These are phyloP conservation scores for Aspergillus sp. DNA, from an alignment of 2,329 filamentous ascomycete species.

Conservation along the genomic window DNA sequence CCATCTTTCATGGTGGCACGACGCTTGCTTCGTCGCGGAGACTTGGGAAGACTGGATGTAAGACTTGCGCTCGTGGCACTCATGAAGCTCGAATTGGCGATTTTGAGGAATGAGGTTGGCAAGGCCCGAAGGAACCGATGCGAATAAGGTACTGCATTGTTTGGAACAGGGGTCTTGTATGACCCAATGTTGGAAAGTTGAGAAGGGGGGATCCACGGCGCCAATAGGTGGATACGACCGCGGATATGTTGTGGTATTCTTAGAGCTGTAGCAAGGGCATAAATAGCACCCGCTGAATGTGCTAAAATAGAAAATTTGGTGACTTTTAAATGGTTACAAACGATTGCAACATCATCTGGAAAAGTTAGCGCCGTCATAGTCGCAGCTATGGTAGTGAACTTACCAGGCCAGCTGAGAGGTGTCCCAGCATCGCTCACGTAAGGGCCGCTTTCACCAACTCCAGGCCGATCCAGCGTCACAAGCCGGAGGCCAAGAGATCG, in stretches of 20 bases:
- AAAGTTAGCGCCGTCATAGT: slow-evolving; percentile 7
- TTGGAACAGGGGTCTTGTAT: slow-evolving; percentile 71
- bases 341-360: slow-evolving; percentile 79
- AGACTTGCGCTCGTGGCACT: slow-evolving; percentile 84
- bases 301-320: slow-evolving; percentile 95
- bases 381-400: slow-evolving; percentile 9
- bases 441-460: slow-evolving; percentile 86
- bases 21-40: slow-evolving; percentile 60
- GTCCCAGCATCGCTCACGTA: slow-evolving; percentile 80
- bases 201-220: slow-evolving; percentile 89
- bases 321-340: slow-evolving; percentile 88
- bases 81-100: slow-evolving; percentile 95
- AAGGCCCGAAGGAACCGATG: slow-evolving; percentile 88
- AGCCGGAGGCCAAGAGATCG: slow-evolving; percentile 82
- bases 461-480: slow-evolving; percentile 91
- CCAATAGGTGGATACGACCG: slow-evolving; percentile 88
- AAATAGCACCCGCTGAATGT: slow-evolving; percentile 96
- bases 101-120: slow-evolving; percentile 86
- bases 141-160: slow-evolving; percentile 83
- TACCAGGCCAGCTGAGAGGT: slow-evolving; percentile 91
- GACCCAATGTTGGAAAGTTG: slow-evolving; percentile 81
- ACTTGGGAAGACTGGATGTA: slow-evolving; percentile 72
- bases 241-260: slow-evolving; percentile 96
- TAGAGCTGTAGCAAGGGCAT: slow-evolving; percentile 89
- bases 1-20: slow-evolving; percentile 47